phyloP scores from a whole-genome alignment of 495 filamentous ascomycete species.

The Aspergillus ostianus region DNA sequence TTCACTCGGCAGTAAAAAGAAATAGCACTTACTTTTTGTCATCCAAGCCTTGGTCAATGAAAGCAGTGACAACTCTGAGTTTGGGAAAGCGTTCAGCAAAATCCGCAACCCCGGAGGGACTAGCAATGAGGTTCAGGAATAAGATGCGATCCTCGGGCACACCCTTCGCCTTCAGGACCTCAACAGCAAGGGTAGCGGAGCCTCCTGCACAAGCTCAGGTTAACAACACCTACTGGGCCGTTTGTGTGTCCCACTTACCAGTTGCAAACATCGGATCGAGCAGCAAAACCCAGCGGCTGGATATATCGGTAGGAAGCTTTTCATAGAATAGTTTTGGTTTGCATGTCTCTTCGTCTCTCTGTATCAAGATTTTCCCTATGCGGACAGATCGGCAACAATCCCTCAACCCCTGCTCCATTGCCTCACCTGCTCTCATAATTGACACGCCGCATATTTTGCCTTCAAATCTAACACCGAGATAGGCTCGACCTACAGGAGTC shows the following conservation, averaged over 20 bases:
- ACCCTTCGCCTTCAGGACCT: constrained; percentile 81
- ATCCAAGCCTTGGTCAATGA: constrained; percentile 90
- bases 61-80: constrained; percentile 90
- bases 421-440: constrained; percentile 96
- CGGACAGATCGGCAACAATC: constrained; percentile 96
- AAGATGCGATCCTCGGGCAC: constrained; percentile 94
- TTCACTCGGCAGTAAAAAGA: neutral
- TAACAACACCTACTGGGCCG: neutral
- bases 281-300: constrained; percentile 88
- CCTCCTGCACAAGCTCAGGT: constrained; percentile 59
- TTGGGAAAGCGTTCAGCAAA: constrained; percentile 93
- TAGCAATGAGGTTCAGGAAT: constrained; percentile 94
- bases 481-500: constrained; percentile 85
- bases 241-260: constrained; percentile 52
- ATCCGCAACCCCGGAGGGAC: constrained; percentile 83
- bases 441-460: constrained; percentile 98
- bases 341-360: constrained; percentile 91
- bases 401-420: constrained; percentile 95
- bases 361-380: constrained; percentile 97
- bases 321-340: constrained; percentile 94
- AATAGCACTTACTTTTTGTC: constrained; percentile 80
- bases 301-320: constrained; percentile 92
- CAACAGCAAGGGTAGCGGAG: constrained; percentile 93
- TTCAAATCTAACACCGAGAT: constrained; percentile 89
- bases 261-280: constrained; percentile 99